Evolutionary conservation across 345 rosid genomes (phyloP).

Genomic region (Salix suchowensis): DNA sequence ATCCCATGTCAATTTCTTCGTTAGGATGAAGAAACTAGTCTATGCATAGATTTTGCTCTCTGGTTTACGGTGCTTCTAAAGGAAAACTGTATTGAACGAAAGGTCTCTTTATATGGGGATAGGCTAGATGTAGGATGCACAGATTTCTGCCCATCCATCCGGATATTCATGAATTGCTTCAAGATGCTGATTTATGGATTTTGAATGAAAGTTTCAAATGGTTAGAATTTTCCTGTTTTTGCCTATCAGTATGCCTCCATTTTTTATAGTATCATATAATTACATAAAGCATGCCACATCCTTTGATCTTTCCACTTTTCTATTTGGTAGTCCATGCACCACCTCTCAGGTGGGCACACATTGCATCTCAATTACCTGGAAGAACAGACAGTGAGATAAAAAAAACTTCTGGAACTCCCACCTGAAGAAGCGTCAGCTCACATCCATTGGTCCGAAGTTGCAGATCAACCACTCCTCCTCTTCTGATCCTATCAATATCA

Average conservation of each 20-base stretch:
- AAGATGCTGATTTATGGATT: background rate
- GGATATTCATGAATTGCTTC: background rate
- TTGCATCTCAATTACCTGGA: slow-evolving; percentile 87
- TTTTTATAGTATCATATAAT: background rate
- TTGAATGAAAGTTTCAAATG: background rate
- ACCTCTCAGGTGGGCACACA: slow-evolving; percentile 85
- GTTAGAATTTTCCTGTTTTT: background rate
- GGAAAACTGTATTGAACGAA: background rate
- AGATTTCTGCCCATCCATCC: background rate
- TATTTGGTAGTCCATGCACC: background rate
- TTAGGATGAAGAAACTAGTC: too few species aligned
- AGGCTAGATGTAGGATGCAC: background rate
- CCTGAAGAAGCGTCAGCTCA: slow-evolving; percentile 64
- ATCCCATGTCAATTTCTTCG: too few species aligned
- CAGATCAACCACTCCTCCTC: slow-evolving; percentile 62
- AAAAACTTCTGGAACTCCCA: slow-evolving; percentile 96
- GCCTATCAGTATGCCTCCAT: background rate
- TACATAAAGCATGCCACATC: background rate
- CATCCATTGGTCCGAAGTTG: slow-evolving; percentile 77
- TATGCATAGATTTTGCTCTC: too few species aligned
- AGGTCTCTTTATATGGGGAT: background rate
- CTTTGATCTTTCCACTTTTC: background rate
- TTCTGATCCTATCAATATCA: slow-evolving; percentile 31
- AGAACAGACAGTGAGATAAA: slow-evolving; percentile 92
- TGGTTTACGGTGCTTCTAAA: background rate